Evolutionary conservation across 2,329 filamentous ascomycete genomes (phyloP).

Genomic region (Parafenestella ontariensis): DNA sequence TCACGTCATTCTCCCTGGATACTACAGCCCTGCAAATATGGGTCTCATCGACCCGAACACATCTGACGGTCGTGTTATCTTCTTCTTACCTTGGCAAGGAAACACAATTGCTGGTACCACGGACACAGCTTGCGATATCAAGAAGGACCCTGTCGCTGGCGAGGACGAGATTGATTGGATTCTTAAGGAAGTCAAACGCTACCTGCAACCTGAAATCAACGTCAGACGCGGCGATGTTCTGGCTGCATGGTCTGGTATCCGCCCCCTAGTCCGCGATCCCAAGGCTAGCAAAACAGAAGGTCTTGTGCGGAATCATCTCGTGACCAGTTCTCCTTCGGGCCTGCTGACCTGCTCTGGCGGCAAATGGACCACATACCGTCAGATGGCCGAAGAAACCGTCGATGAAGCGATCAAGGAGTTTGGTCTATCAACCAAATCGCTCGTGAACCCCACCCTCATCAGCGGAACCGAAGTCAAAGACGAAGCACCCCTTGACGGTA

Average conservation of each 20-base stretch:
- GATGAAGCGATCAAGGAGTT: slow-evolving; percentile 79
- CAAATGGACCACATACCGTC: slow-evolving; percentile 92
- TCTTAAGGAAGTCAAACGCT: slow-evolving; percentile 79
- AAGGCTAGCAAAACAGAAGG: slow-evolving; percentile 86
- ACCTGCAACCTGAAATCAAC: slow-evolving; percentile 83
- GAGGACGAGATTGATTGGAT: slow-evolving; percentile 92
- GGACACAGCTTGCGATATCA: slow-evolving; percentile 77
- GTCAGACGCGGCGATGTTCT: slow-evolving; percentile 87
- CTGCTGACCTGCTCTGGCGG: slow-evolving; percentile 86
- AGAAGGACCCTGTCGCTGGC: slow-evolving; percentile 75
- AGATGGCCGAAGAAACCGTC: slow-evolving; percentile 91
- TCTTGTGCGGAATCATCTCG: slow-evolving; percentile 84
- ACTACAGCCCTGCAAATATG: slow-evolving; percentile 86
- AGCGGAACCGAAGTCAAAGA: slow-evolving; percentile 77
- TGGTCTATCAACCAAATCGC: slow-evolving; percentile 64
- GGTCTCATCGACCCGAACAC: slow-evolving; percentile 86
- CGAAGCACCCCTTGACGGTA: slow-evolving; percentile 72
- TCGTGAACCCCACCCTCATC: slow-evolving; percentile 69
- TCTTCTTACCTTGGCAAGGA: slow-evolving; percentile 92
- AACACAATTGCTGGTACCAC: slow-evolving; percentile 92
- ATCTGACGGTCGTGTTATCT: slow-evolving; percentile 87
- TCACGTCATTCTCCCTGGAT: slow-evolving; percentile 85
- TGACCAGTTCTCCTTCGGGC: slow-evolving; percentile 79
- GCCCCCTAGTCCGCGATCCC: slow-evolving; percentile 84
- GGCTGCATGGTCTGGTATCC: slow-evolving; percentile 87